These are phyloP conservation scores for Xylariaceae sp. DNA, from an alignment of 2,329 filamentous ascomycete genomes.

Conservation along the genomic window DNA sequence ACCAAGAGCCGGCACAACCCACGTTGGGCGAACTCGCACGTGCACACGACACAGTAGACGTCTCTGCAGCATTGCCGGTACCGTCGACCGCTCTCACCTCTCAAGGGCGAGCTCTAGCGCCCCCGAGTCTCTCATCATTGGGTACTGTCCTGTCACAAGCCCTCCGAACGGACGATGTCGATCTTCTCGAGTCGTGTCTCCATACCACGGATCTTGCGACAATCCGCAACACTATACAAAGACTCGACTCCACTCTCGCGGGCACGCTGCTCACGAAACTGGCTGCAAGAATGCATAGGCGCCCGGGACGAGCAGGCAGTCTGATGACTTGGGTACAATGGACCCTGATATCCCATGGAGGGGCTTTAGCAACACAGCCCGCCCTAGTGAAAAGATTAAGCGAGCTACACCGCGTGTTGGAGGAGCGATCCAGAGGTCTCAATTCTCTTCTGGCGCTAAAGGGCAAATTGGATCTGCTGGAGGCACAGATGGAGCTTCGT, in stretches of 20 bases:
- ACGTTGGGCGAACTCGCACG: slow-evolving; percentile 84
- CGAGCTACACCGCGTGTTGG: slow-evolving; percentile 77
- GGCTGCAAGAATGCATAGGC: slow-evolving; percentile 76
- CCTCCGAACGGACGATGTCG: slow-evolving; percentile 82
- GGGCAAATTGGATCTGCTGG: slow-evolving; percentile 90
- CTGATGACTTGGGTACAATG: slow-evolving; percentile 95
- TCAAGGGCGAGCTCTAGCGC: slow-evolving; percentile 42
- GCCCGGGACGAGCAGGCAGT: slow-evolving; percentile 81
- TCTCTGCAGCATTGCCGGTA: slow-evolving; percentile 51
- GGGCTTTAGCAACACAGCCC: slow-evolving; percentile 80
- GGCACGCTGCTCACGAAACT: slow-evolving; percentile 73
- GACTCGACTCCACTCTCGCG: slow-evolving; percentile 78
- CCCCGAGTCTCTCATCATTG: slow-evolving; percentile 70
- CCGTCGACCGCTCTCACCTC: slow-evolving; percentile 33
- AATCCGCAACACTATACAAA: slow-evolving; percentile 82
- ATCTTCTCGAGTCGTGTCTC: slow-evolving; percentile 87
- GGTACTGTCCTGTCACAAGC: slow-evolving; percentile 91
- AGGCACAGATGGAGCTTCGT: slow-evolving; percentile 78
- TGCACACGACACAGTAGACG: slow-evolving; percentile 68
- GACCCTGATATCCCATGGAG: slow-evolving; percentile 87
- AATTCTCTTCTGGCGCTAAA: slow-evolving; percentile 80
- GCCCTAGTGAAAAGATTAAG: slow-evolving; percentile 71
- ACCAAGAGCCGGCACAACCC: slow-evolving; percentile 47
- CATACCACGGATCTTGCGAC: slow-evolving; percentile 68
- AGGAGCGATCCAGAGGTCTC: slow-evolving; percentile 76